Conservation (phyloP, 192 early-diverging fungal species). For the Mortierella hygrophila region DNA sequence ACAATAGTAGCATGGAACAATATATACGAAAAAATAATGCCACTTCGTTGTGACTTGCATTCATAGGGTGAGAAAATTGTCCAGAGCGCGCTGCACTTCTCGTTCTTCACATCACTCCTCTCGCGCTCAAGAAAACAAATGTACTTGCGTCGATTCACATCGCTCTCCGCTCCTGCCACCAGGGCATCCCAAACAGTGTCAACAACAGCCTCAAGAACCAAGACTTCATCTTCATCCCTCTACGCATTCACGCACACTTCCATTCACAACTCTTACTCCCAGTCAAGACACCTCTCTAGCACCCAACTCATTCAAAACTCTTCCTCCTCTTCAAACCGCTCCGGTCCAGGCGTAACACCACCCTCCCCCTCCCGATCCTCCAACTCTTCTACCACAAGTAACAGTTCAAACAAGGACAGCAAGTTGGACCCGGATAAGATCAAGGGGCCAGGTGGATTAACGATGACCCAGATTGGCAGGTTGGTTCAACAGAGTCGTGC, state of each 20-base stretch:
- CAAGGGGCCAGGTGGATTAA: conserved; percentile 59
- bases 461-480: conserved; percentile 57
- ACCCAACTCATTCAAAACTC: neutral
- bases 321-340: neutral
- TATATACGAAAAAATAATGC: neutral
- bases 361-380: neutral
- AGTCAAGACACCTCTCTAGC: neutral
- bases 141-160: neutral
- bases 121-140: neutral
- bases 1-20: neutral
- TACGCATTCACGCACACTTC: neutral
- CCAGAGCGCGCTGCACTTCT: neutral
- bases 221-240: neutral
- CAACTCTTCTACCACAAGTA: neutral
- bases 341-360: neutral
- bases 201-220: neutral
- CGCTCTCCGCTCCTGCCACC: neutral
- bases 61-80: neutral
- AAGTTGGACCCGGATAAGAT: conserved; percentile 58
- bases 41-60: neutral
- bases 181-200: neutral
- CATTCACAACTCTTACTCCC: neutral
- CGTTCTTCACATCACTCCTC: neutral
- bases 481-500: conserved; percentile 43
- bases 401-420: neutral